Conservation (phyloP, 2,329 filamentous ascomycete genomes). For the Aureobasidium sp. region DNA sequence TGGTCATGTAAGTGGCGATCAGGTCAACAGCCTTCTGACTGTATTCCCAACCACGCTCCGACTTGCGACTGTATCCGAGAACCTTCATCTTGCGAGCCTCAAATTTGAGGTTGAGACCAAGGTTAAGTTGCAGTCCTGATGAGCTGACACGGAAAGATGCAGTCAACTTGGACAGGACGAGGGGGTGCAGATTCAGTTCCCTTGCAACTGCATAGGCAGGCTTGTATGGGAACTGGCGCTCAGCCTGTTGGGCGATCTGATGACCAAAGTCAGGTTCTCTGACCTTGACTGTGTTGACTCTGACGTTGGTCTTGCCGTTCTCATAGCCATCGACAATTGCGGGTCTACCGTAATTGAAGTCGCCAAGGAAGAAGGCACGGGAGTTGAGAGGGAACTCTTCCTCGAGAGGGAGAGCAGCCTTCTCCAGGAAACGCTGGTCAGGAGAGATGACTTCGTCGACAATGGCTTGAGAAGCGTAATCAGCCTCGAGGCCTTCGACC, state of each 20-base stretch:
- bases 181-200: slow-evolving; percentile 69
- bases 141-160: slow-evolving; percentile 83
- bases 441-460: slow-evolving; percentile 86
- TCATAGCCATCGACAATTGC: slow-evolving; percentile 71
- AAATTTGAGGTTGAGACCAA: slow-evolving; percentile 94
- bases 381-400: slow-evolving; percentile 83
- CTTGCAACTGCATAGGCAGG: slow-evolving; percentile 83
- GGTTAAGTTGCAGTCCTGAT: slow-evolving; percentile 74
- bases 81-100: slow-evolving; percentile 94
- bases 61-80: slow-evolving; percentile 85
- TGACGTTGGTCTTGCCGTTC: slow-evolving; percentile 67
- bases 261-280: slow-evolving; percentile 77
- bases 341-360: slow-evolving; percentile 85
- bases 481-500: slow-evolving; percentile 75
- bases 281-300: slow-evolving; percentile 62
- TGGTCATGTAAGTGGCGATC: slow-evolving; percentile 81
- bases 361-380: slow-evolving; percentile 85
- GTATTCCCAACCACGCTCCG: slow-evolving; percentile 87
- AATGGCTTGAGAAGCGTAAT: slow-evolving; percentile 84
- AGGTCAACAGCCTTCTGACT: slow-evolving; percentile 74
- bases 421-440: slow-evolving; percentile 89
- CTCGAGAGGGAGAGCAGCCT: slow-evolving; percentile 74
- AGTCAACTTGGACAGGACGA: slow-evolving; percentile 91
- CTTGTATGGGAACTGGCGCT: slow-evolving; percentile 64
- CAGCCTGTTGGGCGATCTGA: slow-evolving; percentile 61